Evolutionary conservation across 192 early-diverging fungal species (phyloP), one percentile per base, ranked within the genome.

Genomic region (Geranomyces michiganensis): DNA sequence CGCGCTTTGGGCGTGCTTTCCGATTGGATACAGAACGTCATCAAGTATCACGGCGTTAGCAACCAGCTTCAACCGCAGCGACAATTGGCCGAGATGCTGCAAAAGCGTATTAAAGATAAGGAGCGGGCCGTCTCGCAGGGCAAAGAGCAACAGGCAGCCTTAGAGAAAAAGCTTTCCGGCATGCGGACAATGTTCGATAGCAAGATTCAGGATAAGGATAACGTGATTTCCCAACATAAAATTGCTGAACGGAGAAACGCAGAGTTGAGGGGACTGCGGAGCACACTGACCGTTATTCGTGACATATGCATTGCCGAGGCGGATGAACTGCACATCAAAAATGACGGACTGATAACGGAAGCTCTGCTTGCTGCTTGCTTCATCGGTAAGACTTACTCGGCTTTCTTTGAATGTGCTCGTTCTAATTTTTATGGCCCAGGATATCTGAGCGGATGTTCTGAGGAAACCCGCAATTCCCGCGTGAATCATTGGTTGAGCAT

Each of bases 141-240:
- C 19, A 21, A 47, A 36, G 29, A 30, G 22, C 45, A 21, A 31
- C 44, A 68, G 8, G 44, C 27, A 24, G 22, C n/a, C 15, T 29
- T 59, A n/a, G 76, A 77, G 33, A 44, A 44, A 10, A 53, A 64
- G 36, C 48, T 80, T 17, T 30, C n/a, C 1, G 30, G 12, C 3
- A 80, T 72, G 67, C 41, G 70, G 55, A n/a, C 4, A 19, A 15
- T 17, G 29, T 80, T 79, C 71, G 70, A 71, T 27, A 30, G 41
- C 26, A 65, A 63, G 27, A 70, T 80, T n/a, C 56, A 75, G 31
- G 46, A 56, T 33, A 72, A 79, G 27, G 78, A 80, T 31, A 13
- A 0, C 0, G 41, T 73, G 2, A 30, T 49, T 22, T 21, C 15
- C 1, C 44, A 65, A 21, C 32, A 65, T 22, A 72, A 72, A 33